Evolutionary conservation across 495 filamentous ascomycete genomes (phyloP).

Genomic region (Xylaria venustula): DNA sequence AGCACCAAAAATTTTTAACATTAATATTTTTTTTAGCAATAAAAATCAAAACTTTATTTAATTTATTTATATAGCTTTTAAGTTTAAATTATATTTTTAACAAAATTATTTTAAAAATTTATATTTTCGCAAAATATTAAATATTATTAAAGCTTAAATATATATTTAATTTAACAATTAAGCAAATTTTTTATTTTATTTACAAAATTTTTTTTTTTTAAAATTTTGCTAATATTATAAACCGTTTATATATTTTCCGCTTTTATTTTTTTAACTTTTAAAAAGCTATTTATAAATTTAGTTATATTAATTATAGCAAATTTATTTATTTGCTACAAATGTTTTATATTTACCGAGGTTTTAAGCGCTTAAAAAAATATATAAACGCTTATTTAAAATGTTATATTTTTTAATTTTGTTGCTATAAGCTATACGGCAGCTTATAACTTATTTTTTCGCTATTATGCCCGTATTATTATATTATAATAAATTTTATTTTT

Average conservation of each 20-base stretch:
- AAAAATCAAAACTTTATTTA: too few relatives aligned
- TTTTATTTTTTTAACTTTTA: neutral
- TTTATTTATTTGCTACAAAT: neutral
- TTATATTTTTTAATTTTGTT: neutral
- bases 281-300: slow-evolving; percentile 9
- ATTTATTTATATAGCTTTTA: too few relatives aligned
- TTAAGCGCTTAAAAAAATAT: neutral
- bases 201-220: too few relatives aligned
- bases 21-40: too few relatives aligned
- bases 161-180: too few relatives aligned
- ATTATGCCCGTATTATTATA: slow-evolving; percentile 5
- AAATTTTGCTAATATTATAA: too few relatives aligned
- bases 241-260: neutral
- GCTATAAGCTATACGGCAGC: slow-evolving; percentile 3
- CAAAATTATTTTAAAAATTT: too few relatives aligned
- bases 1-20: too few relatives aligned
- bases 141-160: too few relatives aligned
- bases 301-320: neutral
- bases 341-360: neutral
- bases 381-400: neutral
- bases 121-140: too few relatives aligned
- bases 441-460: slow-evolving; percentile 5
- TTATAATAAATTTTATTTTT: neutral
- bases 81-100: too few relatives aligned
- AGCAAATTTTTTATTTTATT: too few relatives aligned